Base-by-base conservation (phyloP, 106 monocot species). In the Apostasia shenzhenica region DNA sequence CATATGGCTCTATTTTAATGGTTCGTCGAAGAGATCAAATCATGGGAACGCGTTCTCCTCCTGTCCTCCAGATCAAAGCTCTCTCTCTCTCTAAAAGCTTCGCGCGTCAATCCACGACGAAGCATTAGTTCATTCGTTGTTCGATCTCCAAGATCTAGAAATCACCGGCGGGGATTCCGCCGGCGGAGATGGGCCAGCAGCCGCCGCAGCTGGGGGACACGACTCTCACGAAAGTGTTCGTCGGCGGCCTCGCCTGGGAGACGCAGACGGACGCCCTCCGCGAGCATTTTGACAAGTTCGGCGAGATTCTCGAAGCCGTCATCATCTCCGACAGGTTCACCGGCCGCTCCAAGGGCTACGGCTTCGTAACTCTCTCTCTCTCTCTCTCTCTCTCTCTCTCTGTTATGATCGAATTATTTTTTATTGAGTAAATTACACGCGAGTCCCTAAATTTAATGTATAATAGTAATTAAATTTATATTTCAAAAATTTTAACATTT, bases 341-440 rank as follows among this genome's bases (percentile, higher is more conserved):
- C 80, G 85, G 85, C 77, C 82, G 85, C 5, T 89, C 89, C 79
- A 89, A 89, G 71, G 89, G 89, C 77, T 89, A 89, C 56, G 89
- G 89, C 61, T 89, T 89, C 53, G 89, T 89, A 72, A 67, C 7
- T 2, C 8, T 10, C 59, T 45, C 4, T 48, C 37, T 50, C 48
- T 9, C 13, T 40, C 10, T 9, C 6, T 14, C n/a, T 12, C 1
- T 60, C 0, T 6, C 42, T 3, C 45, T 73, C 10, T 11, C 39
- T 10, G 6, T 0, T 26, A 13, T 14, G 3, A 9, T 57, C 1
- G 41, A 48, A 64, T 37, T 12, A 41, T 59, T 8, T 45, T 11
- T 48, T 3, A 2, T 6, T 59, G 1, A 59, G 26, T 26, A 26
- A 26, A 26, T 26, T 26, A 26, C 26, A 26, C 0, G 26, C 26